Percentiles rank a stretch among this genome's conserved stretches.
Evolutionary conservation across 2,329 filamentous ascomycete genomes (phyloP).

Genomic region (Parastagonospora nodorum): DNA sequence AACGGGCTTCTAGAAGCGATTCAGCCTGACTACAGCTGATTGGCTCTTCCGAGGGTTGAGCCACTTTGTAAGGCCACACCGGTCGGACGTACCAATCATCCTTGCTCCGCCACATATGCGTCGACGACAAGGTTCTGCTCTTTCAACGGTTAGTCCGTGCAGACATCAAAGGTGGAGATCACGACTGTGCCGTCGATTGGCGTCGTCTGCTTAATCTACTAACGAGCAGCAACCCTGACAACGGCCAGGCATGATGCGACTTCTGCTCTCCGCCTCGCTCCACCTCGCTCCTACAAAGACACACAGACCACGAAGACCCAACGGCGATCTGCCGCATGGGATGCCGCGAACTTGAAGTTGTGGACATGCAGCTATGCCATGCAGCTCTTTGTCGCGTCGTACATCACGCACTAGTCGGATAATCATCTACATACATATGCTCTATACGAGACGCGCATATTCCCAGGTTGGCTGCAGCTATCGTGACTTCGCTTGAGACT

Average conservation of each 20-base stretch:
- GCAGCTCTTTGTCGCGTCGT: conserved; percentile 27
- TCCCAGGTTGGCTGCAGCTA: not conserved
- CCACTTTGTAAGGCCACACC: conserved; percentile 2
- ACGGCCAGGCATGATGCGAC: too few relatives aligned
- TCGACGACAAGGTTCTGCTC: too few relatives aligned
- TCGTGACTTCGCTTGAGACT: not conserved
- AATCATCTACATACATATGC: not conserved
- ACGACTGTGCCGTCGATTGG: too few relatives aligned
- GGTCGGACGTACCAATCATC: not conserved
- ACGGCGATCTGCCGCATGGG: conserved; percentile 31
- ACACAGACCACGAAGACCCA: conserved; percentile 13
- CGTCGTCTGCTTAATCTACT: too few relatives aligned
- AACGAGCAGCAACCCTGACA: too few relatives aligned
- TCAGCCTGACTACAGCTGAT: conserved; percentile 19
- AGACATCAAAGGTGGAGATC: not conserved
- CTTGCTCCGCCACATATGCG: not conserved
- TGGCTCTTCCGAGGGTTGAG: conserved; percentile 18
- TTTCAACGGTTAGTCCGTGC: too few relatives aligned
- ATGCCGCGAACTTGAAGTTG: conserved; percentile 15
- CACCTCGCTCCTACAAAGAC: conserved; percentile 11
- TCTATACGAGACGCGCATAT: not conserved
- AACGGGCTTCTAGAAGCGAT: conserved; percentile 33
- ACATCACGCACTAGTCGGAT: not conserved
- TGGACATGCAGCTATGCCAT: conserved; percentile 36
- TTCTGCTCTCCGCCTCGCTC: conserved; percentile 5